Base-by-base conservation (phyloP, 768 basidiomycete species). In the Phanerodontia chrysosporium region DNA sequence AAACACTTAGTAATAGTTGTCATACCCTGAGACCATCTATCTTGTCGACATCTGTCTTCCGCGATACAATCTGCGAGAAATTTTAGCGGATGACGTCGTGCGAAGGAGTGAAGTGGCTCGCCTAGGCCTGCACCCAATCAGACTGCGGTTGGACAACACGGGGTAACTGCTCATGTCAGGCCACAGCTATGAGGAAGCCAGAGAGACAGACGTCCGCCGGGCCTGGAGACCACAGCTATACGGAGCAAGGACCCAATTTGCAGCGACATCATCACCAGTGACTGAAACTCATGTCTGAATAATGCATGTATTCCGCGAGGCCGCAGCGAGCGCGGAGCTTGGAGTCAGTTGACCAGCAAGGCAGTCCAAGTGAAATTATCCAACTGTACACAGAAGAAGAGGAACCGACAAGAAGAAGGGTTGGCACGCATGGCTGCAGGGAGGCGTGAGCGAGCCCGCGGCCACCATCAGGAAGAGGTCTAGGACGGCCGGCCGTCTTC, bases 401-500 rank as follows among this genome's bases (percentile, higher is more conserved):
- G 18, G 8, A 42, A 18, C 39, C 39, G 18, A 42, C 18, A 18
- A 28, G 49, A 51, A 28, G 28, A 51, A 29, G 29, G 21, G 18
- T 2, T 10, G 49, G 14, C 30, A 16, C n/a, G 29, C 27, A 51
- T 32, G 49, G 30, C 16, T 16, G 30, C 13, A 16, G 49, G 27
- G 30, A 51, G 49, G 27, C 16, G 22, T 28, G 22, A n/a, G 49
- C 30, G 22, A 6, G 39, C 9, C 39, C 18, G 18, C 10, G 18
- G 18, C 39, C 8, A 42, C 18, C 18, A 42, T 42, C 39, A 4
- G 13, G 27, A 14, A 29, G n/a, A 28, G 49, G 49, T n/a, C 49
- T 51, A 32, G 52, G 52, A 53, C 52, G 35, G 52, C 52, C 35
- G 35, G 22, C 72, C 69, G 39, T 42, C 39, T 18, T 42, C 39